Conservation (phyloP, 768 basidiomycete genomes). For the Rhizopogon roseolus region DNA sequence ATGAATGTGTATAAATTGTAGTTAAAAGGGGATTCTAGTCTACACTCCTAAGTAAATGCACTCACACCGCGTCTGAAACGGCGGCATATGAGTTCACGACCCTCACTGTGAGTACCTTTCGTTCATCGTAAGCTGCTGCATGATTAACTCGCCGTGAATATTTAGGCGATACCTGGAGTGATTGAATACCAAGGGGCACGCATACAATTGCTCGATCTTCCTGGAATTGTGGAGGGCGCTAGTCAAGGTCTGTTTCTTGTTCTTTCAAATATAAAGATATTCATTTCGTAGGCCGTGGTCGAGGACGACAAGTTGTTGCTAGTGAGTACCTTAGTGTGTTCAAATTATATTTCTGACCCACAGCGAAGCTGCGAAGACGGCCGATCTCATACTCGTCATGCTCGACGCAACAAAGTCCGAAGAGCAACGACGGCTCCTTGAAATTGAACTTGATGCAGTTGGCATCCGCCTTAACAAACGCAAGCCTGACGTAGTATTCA, state of each 20-base stretch:
- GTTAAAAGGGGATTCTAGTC: constrained; percentile 45
- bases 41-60: constrained; percentile 87
- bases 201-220: constrained; percentile 92
- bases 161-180: constrained; percentile 92
- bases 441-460: constrained; percentile 93
- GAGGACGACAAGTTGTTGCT: constrained; percentile 94
- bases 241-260: constrained; percentile 51
- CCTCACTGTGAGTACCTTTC: constrained; percentile 52
- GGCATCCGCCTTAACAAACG: constrained; percentile 91
- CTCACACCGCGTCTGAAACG: constrained; percentile 82
- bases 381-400: constrained; percentile 92
- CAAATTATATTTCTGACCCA: constrained; percentile 6
- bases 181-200: constrained; percentile 92
- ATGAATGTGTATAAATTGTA: background rate
- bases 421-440: constrained; percentile 83
- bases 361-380: constrained; percentile 70
- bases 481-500: constrained; percentile 94
- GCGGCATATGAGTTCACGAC: constrained; percentile 98
- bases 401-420: constrained; percentile 90
- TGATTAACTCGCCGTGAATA: background rate
- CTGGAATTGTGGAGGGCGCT: constrained; percentile 93
- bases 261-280: background rate
- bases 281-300: constrained; percentile 50
- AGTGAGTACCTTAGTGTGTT: constrained; percentile 37
- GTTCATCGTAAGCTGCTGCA: background rate